Base-by-base conservation (phyloP, 2,329 filamentous ascomycete genomes). In the Gnomoniopsis smithogilvyi region DNA sequence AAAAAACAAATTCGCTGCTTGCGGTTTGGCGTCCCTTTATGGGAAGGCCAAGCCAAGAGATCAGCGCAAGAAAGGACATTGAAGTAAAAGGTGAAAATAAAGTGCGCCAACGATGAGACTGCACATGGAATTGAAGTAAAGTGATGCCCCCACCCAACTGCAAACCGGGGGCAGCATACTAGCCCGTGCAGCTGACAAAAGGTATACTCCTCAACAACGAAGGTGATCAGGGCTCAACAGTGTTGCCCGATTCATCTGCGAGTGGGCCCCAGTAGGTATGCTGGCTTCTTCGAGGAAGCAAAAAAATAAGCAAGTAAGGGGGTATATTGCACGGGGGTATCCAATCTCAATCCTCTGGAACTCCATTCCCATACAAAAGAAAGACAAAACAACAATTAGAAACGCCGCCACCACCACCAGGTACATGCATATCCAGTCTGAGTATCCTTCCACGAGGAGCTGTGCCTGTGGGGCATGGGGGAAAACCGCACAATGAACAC, bases 341-440 rank as follows among this genome's bases (percentile, higher is more conserved):
- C 17, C 24, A 17, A 50, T 17, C 17, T 33, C 24, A n/a, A 21
- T n/a, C 38, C 15, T 46, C 43, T 46, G n/a, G 17, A 22, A 21
- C 43, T 19, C 43, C 43, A 19, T 19, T 19, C 6, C n/a, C 43
- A 30, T 30, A 17, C 15, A 46, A 46, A 46, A 46, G 43, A 46
- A 46, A 46, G 19, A 3, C 19, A 46, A 19, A 46, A 22, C 15
- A 46, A 46, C 7, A 46, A 49, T 8, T 19, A 34, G 15, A 21
- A 56, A 56, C 58, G 58, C 58, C 58, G 26, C 58, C 47, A 12
- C 26, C 36, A n/a, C 36, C 36, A 41, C 36, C 36, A 41, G 58
- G 51, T 38, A 52, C 43, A 60, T 60, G 58, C 58, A 56, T 49
- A 38, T 21, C 51, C 56, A 51, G 22, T 55, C 26, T 59, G 51